These are phyloP conservation scores for Bipolaris zeicola DNA, from an alignment of 2,329 filamentous ascomycete species.

Conservation along the genomic window DNA sequence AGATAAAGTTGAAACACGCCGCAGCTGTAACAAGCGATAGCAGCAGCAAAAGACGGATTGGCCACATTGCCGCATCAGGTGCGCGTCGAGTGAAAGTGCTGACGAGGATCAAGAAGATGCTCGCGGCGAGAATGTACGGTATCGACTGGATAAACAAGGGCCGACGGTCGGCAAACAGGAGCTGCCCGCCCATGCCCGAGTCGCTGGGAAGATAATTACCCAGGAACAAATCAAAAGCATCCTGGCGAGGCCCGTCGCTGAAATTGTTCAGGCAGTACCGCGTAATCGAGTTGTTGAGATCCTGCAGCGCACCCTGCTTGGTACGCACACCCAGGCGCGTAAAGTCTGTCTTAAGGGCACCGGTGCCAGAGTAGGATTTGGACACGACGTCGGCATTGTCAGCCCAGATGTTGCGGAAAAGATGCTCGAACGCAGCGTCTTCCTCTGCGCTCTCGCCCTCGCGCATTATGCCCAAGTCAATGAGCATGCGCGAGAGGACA, in stretches of 20 bases:
- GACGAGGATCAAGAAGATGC: conserved; percentile 80
- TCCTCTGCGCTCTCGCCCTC: conserved; percentile 79
- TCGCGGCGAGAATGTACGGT: conserved; percentile 86
- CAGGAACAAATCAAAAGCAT: conserved; percentile 93
- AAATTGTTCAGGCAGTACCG: conserved; percentile 96
- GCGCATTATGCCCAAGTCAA: conserved; percentile 78
- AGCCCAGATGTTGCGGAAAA: conserved; percentile 98
- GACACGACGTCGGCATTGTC: conserved; percentile 98
- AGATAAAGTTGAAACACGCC: conserved; percentile 79
- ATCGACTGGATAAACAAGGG: conserved; percentile 91
- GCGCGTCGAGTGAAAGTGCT: conserved; percentile 73
- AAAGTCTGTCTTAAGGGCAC: conserved; percentile 96
- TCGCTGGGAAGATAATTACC: conserved; percentile 80
- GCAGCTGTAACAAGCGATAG: conserved; percentile 74
- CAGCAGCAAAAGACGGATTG: conserved; percentile 79
- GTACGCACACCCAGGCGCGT: conserved; percentile 92
- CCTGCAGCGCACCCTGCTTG: conserved; percentile 80
- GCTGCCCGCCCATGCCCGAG: conserved; percentile 70
- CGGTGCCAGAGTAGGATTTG: conserved; percentile 90
- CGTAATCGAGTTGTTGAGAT: conserved; percentile 84
- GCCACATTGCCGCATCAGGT: conserved; percentile 77
- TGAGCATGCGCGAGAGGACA: conserved; percentile 85
- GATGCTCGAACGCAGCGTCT: conserved; percentile 79
- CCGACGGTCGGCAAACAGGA: conserved; percentile 82
- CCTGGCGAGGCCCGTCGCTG: conserved; percentile 87